Evolutionary conservation across 352 stramenopile genomes (phyloP).

Genomic region (Globisporangium paddicum): DNA sequence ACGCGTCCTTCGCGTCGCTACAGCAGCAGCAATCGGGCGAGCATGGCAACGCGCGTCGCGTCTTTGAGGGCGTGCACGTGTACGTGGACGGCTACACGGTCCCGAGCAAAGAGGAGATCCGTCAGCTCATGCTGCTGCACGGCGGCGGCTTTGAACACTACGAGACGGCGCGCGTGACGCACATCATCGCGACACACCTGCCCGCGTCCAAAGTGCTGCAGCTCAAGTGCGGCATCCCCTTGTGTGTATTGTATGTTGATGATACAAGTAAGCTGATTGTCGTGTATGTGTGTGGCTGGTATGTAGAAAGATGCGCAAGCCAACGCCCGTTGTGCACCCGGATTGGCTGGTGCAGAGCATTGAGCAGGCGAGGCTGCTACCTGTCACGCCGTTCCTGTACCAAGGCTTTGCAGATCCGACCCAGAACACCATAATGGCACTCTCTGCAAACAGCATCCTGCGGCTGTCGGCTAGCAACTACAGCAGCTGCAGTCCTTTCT

Average conservation of each 20-base stretch:
- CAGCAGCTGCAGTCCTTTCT: neutral
- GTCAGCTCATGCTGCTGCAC: constrained; percentile 66
- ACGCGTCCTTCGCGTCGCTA: constrained; percentile 27
- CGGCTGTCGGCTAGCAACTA: neutral
- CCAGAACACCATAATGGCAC: constrained; percentile 36
- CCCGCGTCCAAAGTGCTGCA: constrained; percentile 83
- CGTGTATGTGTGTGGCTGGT: neutral
- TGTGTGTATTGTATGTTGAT: neutral
- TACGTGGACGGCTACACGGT: constrained; percentile 88
- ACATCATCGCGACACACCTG: constrained; percentile 85
- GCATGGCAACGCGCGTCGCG: neutral
- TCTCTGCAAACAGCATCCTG: constrained; percentile 10
- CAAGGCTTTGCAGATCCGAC: constrained; percentile 73
- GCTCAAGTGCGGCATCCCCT: constrained; percentile 69
- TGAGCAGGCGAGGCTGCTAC: constrained; percentile 56
- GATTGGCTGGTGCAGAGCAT: constrained; percentile 93
- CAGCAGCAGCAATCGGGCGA: neutral
- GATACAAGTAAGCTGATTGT: neutral
- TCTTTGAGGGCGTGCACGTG: constrained; percentile 80
- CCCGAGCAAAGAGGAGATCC: constrained; percentile 82
- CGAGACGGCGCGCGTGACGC: constrained; percentile 77
- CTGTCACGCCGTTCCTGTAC: constrained; percentile 82
- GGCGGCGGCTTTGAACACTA: constrained; percentile 89
- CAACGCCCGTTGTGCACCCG: constrained; percentile 78
- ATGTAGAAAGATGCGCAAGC: constrained; percentile 45